Evolutionary conservation across 2,329 filamentous ascomycete species (phyloP), one percentile per base, ranked within the genome.

Genomic region (Bipolaris victoriae): DNA sequence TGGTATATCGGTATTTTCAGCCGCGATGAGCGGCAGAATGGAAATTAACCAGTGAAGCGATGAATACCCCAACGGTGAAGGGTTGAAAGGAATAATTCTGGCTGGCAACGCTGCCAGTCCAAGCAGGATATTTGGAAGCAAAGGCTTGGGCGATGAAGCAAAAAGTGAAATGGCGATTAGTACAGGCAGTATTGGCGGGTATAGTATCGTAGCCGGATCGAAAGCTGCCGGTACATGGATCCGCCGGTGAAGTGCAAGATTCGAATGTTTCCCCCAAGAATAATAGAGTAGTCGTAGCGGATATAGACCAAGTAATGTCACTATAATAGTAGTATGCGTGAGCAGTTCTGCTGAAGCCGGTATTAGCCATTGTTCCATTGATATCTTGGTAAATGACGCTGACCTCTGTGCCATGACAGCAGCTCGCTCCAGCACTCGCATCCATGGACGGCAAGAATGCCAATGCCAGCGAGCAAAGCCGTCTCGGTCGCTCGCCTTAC

Each of bases 191-290:
- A 88, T 77, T 5, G 89, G 84, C 16, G 94, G 94, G 72, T 97
- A 98, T 55, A 97, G 77, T n/a, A 97, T 82, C 10, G 93, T 91
- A 6, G 94, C 94, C 2, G 92, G 93, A 70, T 98, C 94, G 76
- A 97, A 96, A n/a, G 85, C 83, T 3, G 86, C 79, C 0, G 92
- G 92, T 36, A 97, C 80, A 39, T 83, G 82, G 67, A 88, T 84
- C 47, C 81, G 80, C 62, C 72, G 77, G 48, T 77, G 66, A 49
- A 76, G 66, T 33, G 72, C 74, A 35, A 67, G 62, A 18, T 59
- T 62, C 7, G 73, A 72, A 2, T 66, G 55, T 57, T 64, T 62
- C 44, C 52, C 60, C 61, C 65, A 68, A 10, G 72, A 76, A 52
- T 68, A 69, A 43, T 65, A 64, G 2, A 79, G 63, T 5, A 80